Evolutionary conservation across 1,284 basidiomycete species (phyloP).

Genomic region (Ustilago xerochloae): DNA sequence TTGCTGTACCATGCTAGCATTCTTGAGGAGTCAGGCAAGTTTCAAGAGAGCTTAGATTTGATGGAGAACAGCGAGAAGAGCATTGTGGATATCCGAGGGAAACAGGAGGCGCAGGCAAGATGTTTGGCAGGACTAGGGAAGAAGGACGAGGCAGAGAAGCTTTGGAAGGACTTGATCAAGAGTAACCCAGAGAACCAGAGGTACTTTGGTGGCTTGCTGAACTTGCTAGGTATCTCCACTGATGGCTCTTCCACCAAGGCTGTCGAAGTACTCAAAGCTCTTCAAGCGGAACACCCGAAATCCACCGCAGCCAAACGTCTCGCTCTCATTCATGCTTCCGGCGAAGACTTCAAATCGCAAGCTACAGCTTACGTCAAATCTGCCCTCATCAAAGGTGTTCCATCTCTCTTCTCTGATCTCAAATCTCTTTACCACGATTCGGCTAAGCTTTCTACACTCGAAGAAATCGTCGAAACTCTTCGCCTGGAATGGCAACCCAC

Average conservation of each 20-base stretch:
- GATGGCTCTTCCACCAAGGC: constrained; percentile 64
- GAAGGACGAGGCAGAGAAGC: constrained; percentile 77
- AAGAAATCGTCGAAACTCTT: constrained; percentile 73
- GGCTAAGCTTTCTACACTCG: constrained; percentile 77
- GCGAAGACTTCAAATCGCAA: constrained; percentile 76
- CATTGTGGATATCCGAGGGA: constrained; percentile 67
- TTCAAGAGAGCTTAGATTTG: constrained; percentile 69
- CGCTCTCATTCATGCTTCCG: constrained; percentile 48
- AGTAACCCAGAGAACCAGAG: constrained; percentile 85
- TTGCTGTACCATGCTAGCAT: constrained; percentile 83
- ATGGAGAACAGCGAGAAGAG: constrained; percentile 29
- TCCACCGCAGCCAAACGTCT: constrained; percentile 57
- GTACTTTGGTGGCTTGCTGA: constrained; percentile 82
- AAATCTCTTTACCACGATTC: constrained; percentile 82
- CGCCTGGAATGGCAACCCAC: constrained; percentile 53
- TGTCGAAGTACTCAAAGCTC: constrained; percentile 35
- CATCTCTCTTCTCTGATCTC: constrained; percentile 92
- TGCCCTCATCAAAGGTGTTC: constrained; percentile 85
- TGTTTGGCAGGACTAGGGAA: constrained; percentile 75
- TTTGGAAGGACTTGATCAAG: constrained; percentile 83
- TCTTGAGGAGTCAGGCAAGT: constrained; percentile 78
- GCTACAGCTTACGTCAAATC: constrained; percentile 78
- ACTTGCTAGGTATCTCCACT: constrained; percentile 75
- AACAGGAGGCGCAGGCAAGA: constrained; percentile 37
- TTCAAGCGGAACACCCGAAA: constrained; percentile 51